phyloP scores from a whole-genome alignment of 495 filamentous ascomycete species.

The Letharia columbiana region DNA sequence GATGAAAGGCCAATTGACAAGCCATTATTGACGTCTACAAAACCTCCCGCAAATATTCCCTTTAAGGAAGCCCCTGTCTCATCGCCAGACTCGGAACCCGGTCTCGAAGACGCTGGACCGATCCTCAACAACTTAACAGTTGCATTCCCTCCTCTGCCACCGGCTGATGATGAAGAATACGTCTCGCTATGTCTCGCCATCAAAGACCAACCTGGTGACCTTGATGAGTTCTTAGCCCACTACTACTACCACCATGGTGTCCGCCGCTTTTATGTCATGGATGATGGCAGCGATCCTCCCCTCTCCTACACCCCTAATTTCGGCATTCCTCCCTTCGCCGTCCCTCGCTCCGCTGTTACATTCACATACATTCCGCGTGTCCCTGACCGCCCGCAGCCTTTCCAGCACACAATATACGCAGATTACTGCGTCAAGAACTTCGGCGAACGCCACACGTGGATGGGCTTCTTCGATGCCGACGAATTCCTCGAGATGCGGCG shows the following conservation, averaged over 20 bases:
- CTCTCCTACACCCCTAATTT: slow-evolving; percentile 16
- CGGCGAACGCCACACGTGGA: slow-evolving; percentile 11
- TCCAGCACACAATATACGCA: slow-evolving; percentile 9
- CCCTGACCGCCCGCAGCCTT: slow-evolving; percentile 1
- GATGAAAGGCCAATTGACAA: not conserved
- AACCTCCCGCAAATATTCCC: not conserved
- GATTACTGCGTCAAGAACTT: slow-evolving; percentile 10
- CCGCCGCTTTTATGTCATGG: slow-evolving; percentile 28
- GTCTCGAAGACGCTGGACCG: not conserved
- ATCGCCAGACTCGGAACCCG: not conserved
- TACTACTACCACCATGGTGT: slow-evolving; percentile 29
- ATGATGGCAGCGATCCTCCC: slow-evolving; percentile 25
- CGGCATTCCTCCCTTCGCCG: slow-evolving; percentile 15
- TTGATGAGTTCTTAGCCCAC: slow-evolving; percentile 25
- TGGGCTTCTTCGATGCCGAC: slow-evolving; percentile 16
- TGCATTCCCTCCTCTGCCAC: slow-evolving; percentile 12
- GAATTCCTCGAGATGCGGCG: slow-evolving; percentile 16
- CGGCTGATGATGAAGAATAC: slow-evolving; percentile 22
- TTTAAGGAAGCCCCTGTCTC: not conserved
- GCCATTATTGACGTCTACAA: not conserved
- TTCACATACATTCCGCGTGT: slow-evolving; percentile 16
- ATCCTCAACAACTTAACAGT: not conserved
- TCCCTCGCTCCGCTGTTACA: slow-evolving; percentile 12
- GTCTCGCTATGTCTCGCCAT: slow-evolving; percentile 24
- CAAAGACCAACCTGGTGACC: slow-evolving; percentile 24